Conservation (phyloP, 805 yeast species). For the Kuraishia ogatae region DNA sequence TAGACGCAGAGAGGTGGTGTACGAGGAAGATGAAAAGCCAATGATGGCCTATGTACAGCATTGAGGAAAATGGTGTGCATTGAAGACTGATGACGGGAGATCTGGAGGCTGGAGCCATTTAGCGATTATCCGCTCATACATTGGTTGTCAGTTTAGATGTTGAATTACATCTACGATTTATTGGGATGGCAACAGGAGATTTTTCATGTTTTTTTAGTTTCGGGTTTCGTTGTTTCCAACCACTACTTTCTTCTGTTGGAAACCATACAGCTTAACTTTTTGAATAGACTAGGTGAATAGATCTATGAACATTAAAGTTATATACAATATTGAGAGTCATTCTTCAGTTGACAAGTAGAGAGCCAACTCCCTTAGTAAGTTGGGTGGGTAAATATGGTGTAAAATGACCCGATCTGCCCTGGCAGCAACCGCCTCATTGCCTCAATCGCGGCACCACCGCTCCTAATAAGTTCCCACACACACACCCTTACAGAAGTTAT, state of each 20-base stretch:
- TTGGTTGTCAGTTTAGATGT: neutral
- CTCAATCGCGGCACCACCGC: neutral
- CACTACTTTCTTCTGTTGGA: neutral
- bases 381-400: neutral
- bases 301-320: too few species aligned
- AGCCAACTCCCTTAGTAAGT: too few species aligned
- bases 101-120: too few species aligned
- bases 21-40: conserved; percentile 3
- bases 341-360: too few species aligned
- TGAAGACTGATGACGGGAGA: too few species aligned
- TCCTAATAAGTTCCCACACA: neutral
- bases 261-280: neutral
- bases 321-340: too few species aligned
- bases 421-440: neutral
- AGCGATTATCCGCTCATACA: too few species aligned
- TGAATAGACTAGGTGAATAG: neutral
- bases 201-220: neutral
- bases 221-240: neutral
- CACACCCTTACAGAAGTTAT: neutral
- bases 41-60: conserved; percentile 1
- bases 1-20: conserved; percentile 18
- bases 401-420: neutral
- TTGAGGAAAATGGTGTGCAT: too few species aligned
- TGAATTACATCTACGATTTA: neutral
- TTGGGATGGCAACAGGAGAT: neutral